Evolutionary conservation across 2,329 filamentous ascomycete species (phyloP).

Genomic region (Neonectria neomacrospora): DNA sequence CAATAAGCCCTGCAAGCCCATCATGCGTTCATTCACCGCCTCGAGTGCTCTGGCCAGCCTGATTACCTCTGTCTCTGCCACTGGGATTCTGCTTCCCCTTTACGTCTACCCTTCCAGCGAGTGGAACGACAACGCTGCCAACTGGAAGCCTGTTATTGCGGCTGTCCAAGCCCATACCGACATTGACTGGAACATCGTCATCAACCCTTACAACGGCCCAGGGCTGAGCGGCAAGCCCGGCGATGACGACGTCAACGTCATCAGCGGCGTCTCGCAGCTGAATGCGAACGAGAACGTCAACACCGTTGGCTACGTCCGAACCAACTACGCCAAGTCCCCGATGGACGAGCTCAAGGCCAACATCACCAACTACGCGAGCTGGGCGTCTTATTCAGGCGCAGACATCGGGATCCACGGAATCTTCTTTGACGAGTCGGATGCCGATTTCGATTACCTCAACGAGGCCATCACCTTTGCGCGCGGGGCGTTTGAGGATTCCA

Average conservation of each 20-base stretch:
- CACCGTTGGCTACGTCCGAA: conserved; percentile 41
- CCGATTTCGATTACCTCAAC: conserved; percentile 32
- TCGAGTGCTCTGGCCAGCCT: conserved; percentile 5
- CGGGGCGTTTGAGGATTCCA: conserved; percentile 7
- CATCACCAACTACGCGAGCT: conserved; percentile 35
- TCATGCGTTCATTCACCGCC: conserved; percentile 10
- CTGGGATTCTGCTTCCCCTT: conserved; percentile 36
- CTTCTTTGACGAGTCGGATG: conserved; percentile 38
- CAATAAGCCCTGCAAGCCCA: neutral
- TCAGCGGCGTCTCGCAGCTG: conserved; percentile 36
- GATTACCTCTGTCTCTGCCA: conserved; percentile 18
- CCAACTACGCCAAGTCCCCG: conserved; percentile 28
- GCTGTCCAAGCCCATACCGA: conserved; percentile 21
- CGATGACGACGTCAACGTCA: conserved; percentile 37
- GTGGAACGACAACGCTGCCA: conserved; percentile 34
- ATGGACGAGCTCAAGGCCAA: conserved; percentile 36
- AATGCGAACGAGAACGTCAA: conserved; percentile 37
- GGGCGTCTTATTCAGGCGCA: conserved; percentile 26
- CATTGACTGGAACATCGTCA: conserved; percentile 33
- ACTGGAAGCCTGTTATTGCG: conserved; percentile 37
- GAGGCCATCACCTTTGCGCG: conserved; percentile 31
- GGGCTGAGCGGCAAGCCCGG: conserved; percentile 32
- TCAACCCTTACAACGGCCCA: conserved; percentile 40
- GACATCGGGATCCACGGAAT: conserved; percentile 38
- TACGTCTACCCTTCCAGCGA: conserved; percentile 38